Evolutionary conservation across 495 filamentous ascomycete genomes (phyloP).

Genomic region (Penicillium pancosmium): DNA sequence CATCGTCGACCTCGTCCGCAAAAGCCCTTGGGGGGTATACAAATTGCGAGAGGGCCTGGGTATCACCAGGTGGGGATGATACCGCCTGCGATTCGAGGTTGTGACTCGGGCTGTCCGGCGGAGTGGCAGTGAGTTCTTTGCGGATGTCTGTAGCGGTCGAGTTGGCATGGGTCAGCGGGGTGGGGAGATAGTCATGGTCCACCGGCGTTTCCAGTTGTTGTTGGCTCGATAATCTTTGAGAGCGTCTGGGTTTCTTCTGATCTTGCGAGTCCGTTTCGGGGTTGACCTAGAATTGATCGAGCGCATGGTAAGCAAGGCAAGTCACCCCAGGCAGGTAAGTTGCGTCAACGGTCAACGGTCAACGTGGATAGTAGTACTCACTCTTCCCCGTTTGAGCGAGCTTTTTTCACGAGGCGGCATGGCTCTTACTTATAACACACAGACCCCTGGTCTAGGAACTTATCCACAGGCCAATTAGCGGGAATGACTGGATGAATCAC

Average conservation of each 20-base stretch:
- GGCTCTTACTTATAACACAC: slow-evolving; percentile 16
- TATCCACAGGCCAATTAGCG: slow-evolving; percentile 25
- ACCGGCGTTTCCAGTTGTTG: slow-evolving; percentile 60
- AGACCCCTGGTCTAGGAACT: slow-evolving; percentile 5
- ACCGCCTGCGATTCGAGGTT: slow-evolving; percentile 65
- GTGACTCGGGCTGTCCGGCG: slow-evolving; percentile 65
- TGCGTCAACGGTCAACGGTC: background rate
- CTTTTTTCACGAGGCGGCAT: slow-evolving; percentile 58
- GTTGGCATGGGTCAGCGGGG: slow-evolving; percentile 71
- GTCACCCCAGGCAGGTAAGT: background rate
- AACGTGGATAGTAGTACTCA: slow-evolving; percentile 24
- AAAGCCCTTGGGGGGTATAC: slow-evolving; percentile 72
- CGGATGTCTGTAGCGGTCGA: slow-evolving; percentile 64
- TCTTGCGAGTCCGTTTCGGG: slow-evolving; percentile 45
- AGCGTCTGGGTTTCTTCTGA: slow-evolving; percentile 55
- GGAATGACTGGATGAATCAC: slow-evolving; percentile 5
- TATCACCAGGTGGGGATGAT: slow-evolving; percentile 67
- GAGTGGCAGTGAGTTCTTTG: slow-evolving; percentile 74
- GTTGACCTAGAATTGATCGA: slow-evolving; percentile 34
- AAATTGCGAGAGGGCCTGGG: slow-evolving; percentile 76
- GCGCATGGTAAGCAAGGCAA: slow-evolving; percentile 19
- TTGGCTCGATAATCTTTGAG: slow-evolving; percentile 55
- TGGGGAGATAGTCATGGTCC: slow-evolving; percentile 73
- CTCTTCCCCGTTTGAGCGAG: slow-evolving; percentile 55
- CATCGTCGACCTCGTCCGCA: slow-evolving; percentile 80